Evolutionary conservation across 2,329 filamentous ascomycete species (phyloP).

Genomic region (Diaporthe sp.): DNA sequence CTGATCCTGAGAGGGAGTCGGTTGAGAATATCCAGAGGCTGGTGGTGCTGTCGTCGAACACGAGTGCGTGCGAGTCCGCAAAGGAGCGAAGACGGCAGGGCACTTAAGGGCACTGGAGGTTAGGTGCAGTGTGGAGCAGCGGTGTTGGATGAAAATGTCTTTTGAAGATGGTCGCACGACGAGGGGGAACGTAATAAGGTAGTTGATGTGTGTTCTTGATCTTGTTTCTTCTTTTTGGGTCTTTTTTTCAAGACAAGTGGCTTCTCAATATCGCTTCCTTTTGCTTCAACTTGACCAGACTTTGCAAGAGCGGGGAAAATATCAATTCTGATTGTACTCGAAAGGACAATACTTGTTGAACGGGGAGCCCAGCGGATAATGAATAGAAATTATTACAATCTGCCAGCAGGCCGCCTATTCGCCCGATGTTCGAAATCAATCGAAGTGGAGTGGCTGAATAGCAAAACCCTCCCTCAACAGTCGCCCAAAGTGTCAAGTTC

Average conservation of each 20-base stretch:
- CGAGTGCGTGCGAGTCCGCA: constrained; percentile 5
- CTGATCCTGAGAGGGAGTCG: constrained; percentile 10
- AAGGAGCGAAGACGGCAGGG: constrained; percentile 19
- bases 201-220: constrained; percentile 36
- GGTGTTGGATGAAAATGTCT: constrained; percentile 29
- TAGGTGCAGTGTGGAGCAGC: constrained; percentile 36
- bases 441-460: constrained; percentile 40
- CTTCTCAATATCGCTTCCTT: constrained; percentile 37
- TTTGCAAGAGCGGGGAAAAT: constrained; percentile 50
- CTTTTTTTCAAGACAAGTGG: constrained; percentile 37
- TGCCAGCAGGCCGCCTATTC: constrained; percentile 42
- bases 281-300: constrained; percentile 41
- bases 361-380: constrained; percentile 44
- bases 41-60: constrained; percentile 31
- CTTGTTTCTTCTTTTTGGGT: constrained; percentile 37
- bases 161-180: constrained; percentile 25
- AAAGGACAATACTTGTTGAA: constrained; percentile 44
- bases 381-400: constrained; percentile 48
- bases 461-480: constrained; percentile 37
- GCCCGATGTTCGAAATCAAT: constrained; percentile 24
- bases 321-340: constrained; percentile 65
- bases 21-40: not conserved
- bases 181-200: constrained; percentile 20
- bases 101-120: constrained; percentile 28
- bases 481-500: constrained; percentile 32